Evolutionary conservation across 345 rosid species (phyloP).

Genomic region (Populus pruinosa): DNA sequence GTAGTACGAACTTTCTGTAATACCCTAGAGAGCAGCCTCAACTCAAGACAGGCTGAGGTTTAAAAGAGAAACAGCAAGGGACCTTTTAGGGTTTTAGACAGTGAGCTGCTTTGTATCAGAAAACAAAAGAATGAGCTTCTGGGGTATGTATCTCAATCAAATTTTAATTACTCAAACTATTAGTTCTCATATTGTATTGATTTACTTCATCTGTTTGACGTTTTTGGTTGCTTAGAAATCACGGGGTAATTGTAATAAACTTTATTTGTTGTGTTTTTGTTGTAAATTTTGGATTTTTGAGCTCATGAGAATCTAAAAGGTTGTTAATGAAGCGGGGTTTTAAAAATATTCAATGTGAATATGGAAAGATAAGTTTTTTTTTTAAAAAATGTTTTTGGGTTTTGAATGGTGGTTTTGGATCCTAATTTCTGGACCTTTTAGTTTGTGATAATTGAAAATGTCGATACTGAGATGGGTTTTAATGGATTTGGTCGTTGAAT

Average conservation of each 20-base stretch:
- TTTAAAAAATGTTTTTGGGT: background rate
- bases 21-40: background rate
- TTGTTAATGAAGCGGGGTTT: background rate
- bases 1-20: background rate
- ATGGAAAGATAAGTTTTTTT: background rate
- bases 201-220: background rate
- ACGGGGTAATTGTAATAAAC: background rate
- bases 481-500: background rate
- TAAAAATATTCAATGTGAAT: background rate
- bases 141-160: conserved; percentile 1
- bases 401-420: background rate
- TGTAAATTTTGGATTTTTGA: background rate
- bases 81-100: background rate
- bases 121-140: conserved; percentile 6
- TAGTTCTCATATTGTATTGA: background rate
- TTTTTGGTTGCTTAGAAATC: background rate
- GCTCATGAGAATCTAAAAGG: background rate
- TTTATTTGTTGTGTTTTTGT: background rate
- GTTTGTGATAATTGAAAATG: background rate
- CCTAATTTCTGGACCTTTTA: background rate
- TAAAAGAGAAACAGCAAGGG: background rate
- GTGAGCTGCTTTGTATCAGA: background rate
- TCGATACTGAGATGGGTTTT: background rate
- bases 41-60: background rate
- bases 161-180: background rate